Conservation (phyloP, 495 filamentous ascomycete species). For the Podospora pseudoanserina region DNA sequence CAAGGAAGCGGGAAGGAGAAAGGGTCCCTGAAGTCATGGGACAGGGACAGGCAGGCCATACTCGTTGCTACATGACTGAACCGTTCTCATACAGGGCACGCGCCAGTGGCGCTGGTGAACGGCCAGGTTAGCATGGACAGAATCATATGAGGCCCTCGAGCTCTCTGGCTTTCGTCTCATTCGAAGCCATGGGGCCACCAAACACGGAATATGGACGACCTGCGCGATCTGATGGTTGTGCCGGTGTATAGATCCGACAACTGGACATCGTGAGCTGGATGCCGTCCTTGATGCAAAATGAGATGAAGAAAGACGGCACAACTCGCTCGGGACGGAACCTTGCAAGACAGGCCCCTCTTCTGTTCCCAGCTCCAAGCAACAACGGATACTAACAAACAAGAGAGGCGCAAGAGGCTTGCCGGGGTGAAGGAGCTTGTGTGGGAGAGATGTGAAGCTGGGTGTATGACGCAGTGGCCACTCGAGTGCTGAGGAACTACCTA, state of each 20-base stretch:
- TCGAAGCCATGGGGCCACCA: not conserved
- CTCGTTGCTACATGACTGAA: not conserved
- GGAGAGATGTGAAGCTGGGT: not conserved
- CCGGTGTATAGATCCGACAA: conserved; percentile 4
- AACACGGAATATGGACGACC: not conserved
- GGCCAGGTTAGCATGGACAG: not conserved
- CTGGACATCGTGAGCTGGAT: not conserved
- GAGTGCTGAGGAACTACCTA: not conserved
- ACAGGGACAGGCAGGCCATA: not conserved
- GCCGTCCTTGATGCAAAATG: not conserved
- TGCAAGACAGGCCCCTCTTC: not conserved
- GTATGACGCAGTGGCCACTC: conserved; percentile 5
- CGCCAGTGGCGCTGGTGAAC: not conserved
- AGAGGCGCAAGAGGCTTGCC: conserved; percentile 1
- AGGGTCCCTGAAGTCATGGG: not conserved
- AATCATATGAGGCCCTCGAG: not conserved
- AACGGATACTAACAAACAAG: not conserved
- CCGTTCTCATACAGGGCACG: not conserved
- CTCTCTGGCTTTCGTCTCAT: not conserved
- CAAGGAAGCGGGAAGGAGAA: not conserved
- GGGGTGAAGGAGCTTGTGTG: not conserved
- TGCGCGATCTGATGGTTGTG: conserved; percentile 1
- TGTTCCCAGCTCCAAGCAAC: not conserved
- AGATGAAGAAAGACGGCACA: not conserved
- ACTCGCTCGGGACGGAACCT: not conserved